Percentiles rank a stretch among this genome's conserved stretches.
Conservation (phyloP, 192 early-diverging fungal species). For the Coemansia asiatica region DNA sequence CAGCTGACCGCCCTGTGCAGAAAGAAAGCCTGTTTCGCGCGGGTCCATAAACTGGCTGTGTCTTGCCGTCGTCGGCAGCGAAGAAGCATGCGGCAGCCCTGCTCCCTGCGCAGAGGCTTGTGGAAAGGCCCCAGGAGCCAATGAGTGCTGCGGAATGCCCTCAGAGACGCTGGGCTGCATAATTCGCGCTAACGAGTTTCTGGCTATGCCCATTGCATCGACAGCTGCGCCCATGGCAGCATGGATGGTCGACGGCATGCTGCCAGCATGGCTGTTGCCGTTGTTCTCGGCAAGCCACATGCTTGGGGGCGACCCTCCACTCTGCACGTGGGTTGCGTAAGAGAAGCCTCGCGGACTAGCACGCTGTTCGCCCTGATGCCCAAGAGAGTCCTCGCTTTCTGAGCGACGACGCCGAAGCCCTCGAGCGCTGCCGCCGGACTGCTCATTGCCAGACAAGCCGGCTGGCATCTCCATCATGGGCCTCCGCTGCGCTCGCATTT, state of each 20-base stretch:
- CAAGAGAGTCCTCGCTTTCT: constrained; percentile 43
- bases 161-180: constrained; percentile 22
- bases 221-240: constrained; percentile 44
- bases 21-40: neutral
- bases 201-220: constrained; percentile 32
- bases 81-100: neutral
- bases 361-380: constrained; percentile 51
- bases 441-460: neutral
- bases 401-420: constrained; percentile 45
- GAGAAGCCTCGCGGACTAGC: constrained; percentile 48
- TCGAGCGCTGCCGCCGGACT: neutral
- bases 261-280: constrained; percentile 7
- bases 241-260: constrained; percentile 36
- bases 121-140: constrained; percentile 37
- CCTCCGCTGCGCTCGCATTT: constrained; percentile 2
- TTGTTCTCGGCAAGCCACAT: constrained; percentile 44
- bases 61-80: constrained; percentile 1
- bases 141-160: constrained; percentile 39
- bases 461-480: neutral
- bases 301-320: constrained; percentile 23
- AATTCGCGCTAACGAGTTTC: constrained; percentile 41
- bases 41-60: neutral
- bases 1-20: constrained; percentile 13
- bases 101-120: neutral
- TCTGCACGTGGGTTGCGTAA: constrained; percentile 1